Base-by-base conservation (phyloP, 2,329 filamentous ascomycete genomes). In the Xylariaceae sp. region DNA sequence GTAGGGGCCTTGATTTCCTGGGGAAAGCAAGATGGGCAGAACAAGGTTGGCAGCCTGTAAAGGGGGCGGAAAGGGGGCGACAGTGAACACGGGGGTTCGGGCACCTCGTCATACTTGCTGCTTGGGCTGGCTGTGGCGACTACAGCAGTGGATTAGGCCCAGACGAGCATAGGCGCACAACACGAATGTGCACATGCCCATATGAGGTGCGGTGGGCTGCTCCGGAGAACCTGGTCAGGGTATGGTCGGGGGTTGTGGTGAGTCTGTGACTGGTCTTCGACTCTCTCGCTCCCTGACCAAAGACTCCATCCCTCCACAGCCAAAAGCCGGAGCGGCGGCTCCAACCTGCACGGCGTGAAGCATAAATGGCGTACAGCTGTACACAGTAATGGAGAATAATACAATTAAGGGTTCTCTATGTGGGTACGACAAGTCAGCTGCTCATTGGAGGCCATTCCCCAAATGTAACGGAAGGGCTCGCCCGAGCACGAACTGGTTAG, bases 401-500 rank as follows among this genome's bases (percentile, higher is more conserved):
- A 16, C 38, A 37, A 48, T 38, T 36, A 31, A 35, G 37, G 35
- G 37, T 38, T 27, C 8, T 41, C 47, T 21, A 37, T 43, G 38
- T 40, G 31, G 47, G 33, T n/a, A 46, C 33, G 8, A 9, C 7
- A n/a, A 29, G 34, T 23, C 28, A 36, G 14, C 13, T 27, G 39
- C 26, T 45, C 32, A 49, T 49, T 54, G 49, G 48, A 52, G 51
- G 50, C 43, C 41, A 51, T 51, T 52, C 50, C 44, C 31, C 33
- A 44, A 47, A 36, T 13, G 41, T 38, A 44, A 54, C 53, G 53
- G 52, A 55, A 40, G 40, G 23, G 33, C 39, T 40, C 39, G 43
- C 24, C 51, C 53, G 53, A 50, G 40, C 45, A 32, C 26, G 41
- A 50, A 48, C 41, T n/a, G n/a, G n/a, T n/a, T n/a, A n/a, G n/a